phyloP scores from a whole-genome alignment of 768 basidiomycete species.

The Glaciozyma antarctica region DNA sequence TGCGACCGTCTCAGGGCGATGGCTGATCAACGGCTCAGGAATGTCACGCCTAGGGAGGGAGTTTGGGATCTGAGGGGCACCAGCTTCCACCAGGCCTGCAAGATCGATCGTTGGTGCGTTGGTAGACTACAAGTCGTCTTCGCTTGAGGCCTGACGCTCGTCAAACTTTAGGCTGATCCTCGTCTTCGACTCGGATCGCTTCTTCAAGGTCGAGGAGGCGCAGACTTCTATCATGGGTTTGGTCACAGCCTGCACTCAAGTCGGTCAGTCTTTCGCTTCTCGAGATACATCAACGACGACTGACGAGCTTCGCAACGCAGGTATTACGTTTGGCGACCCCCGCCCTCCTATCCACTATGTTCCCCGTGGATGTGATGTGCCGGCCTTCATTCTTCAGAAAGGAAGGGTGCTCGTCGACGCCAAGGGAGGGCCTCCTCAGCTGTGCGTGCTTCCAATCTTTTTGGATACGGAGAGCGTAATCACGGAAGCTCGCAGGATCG shows the following conservation, averaged over 20 bases:
- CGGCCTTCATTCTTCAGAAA: not conserved
- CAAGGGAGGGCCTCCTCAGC: conserved; percentile 5
- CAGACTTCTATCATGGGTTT: conserved; percentile 3
- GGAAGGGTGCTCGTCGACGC: not conserved
- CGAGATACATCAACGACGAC: too few species aligned
- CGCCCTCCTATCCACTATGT: conserved; percentile 4
- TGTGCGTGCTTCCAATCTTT: not conserved
- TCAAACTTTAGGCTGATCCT: not conserved
- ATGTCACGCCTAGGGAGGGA: not conserved
- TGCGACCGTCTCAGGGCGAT: too few species aligned
- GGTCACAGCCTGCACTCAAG: not conserved
- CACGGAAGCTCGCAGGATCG: not conserved
- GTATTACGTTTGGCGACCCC: not conserved
- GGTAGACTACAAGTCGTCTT: not conserved
- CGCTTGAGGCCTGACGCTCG: not conserved
- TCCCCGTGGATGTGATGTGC: conserved; percentile 3
- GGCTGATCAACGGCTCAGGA: not conserved
- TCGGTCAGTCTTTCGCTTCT: not conserved
- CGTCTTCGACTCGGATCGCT: conserved; percentile 2
- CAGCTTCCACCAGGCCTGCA: not conserved
- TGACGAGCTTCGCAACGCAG: not conserved
- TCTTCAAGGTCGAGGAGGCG: not conserved
- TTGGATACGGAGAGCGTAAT: too few species aligned
- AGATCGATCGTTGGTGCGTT: conserved; percentile 8
- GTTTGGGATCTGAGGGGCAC: conserved; percentile 4